Conservation (phyloP, 257 asterid genomes). For the Catharanthus roseus region DNA sequence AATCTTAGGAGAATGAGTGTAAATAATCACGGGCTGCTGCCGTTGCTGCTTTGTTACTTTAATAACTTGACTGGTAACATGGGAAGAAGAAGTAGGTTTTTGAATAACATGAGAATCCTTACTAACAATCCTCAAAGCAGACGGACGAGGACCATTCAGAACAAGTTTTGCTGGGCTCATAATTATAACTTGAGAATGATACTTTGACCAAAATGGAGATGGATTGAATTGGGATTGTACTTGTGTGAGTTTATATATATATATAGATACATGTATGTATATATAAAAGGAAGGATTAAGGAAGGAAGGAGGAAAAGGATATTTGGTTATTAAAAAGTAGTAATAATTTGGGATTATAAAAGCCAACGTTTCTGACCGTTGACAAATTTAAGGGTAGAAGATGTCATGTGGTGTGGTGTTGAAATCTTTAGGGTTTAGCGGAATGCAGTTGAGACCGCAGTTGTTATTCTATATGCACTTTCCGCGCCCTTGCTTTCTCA, state of each 20-base stretch:
- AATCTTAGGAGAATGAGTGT: constrained; percentile 35
- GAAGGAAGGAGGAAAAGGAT: neutral
- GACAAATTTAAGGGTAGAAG: constrained; percentile 15
- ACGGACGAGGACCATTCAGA: constrained; percentile 27
- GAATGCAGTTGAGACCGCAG: constrained; percentile 14
- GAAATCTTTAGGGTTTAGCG: constrained; percentile 13
- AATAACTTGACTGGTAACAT: neutral
- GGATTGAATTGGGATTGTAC: neutral
- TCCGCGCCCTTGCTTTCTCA: no score
- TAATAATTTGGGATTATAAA: constrained; percentile 8
- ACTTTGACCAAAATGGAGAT: neutral
- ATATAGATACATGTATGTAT: neutral
- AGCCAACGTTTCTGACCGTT: constrained; percentile 23
- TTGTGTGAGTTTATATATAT: no score
- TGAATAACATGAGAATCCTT: constrained; percentile 25
- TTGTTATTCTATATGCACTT: neutral
- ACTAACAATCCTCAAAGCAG: constrained; percentile 30
- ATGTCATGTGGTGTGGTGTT: neutral
- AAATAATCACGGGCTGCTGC: constrained; percentile 32
- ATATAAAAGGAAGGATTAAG: neutral
- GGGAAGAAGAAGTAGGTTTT: constrained; percentile 18
- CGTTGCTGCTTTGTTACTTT: neutral
- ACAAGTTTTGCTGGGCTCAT: constrained; percentile 11
- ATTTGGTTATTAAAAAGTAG: neutral
- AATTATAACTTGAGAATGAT: no score